Evolutionary conservation across 441 rosid species (phyloP).

Genomic region (Eruca vesicaria): DNA sequence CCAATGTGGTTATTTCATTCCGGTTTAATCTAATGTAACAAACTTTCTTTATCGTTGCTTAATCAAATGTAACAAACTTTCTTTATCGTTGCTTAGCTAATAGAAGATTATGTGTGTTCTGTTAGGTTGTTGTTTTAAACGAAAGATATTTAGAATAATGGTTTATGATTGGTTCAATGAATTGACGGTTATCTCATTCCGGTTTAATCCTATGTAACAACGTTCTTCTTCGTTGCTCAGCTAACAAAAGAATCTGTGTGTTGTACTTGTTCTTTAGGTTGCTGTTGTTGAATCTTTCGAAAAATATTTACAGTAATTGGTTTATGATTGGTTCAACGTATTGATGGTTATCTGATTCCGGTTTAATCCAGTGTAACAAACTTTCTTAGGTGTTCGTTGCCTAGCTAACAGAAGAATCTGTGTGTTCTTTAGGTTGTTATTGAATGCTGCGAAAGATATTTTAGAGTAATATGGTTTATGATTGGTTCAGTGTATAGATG

Average conservation of each 20-base stretch:
- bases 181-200: background rate
- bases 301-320: too few relatives aligned
- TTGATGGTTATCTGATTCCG: too few relatives aligned
- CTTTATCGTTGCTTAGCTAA: background rate
- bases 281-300: too few relatives aligned
- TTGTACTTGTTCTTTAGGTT: too few relatives aligned
- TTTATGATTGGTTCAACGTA: too few relatives aligned
- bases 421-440: slow-evolving; percentile 58
- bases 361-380: too few relatives aligned
- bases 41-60: background rate
- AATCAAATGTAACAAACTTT: background rate
- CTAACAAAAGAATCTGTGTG: too few relatives aligned
- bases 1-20: background rate
- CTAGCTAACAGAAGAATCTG: too few relatives aligned
- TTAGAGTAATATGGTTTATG: too few relatives aligned
- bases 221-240: background rate
- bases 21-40: background rate
- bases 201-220: background rate
- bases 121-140: background rate
- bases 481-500: too few relatives aligned
- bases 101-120: background rate
- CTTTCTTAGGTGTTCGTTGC: too few relatives aligned
- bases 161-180: background rate
- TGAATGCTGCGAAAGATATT: too few relatives aligned
- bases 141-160: background rate